Base-by-base conservation (phyloP, 441 rosid species). In the Brassica hybrid region DNA sequence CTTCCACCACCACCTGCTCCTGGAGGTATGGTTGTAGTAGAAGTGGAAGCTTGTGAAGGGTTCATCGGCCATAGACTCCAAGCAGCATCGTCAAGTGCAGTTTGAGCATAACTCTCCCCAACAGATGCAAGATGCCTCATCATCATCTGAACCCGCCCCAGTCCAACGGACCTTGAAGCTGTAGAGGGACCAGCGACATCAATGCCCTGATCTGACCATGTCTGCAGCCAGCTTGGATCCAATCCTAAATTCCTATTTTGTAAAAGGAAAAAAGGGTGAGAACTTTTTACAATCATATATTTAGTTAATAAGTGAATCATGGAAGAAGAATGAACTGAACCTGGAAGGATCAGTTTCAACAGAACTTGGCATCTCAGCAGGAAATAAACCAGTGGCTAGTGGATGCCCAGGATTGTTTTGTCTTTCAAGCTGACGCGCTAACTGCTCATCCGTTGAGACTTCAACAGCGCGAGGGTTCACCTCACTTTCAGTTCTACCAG, bases 81-180 rank as follows among this genome's bases (percentile, higher is more conserved):
- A 45, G 97, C 82, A 74, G 91, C 74, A 83, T 96, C 98, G 23
- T 96, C 99, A 52, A 92, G 85, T 74, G 99, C 90, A 79, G 89
- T 88, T 74, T 94, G 97, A 21, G 94, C 91, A 81, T 95, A 95
- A 69, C 94, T 91, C 82, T 93, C 99, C 58, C 98, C 97, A 45
- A 96, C 93, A 73, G 97, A 90, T 76, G 99, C 97, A 71, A 96
- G 94, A 83, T 94, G 98, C 84, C 98, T 92, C 99, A 96, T 92
- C 97, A 96, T 88, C 98, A 91, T 87, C 88, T 96, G 97, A 79
- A 96, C 97, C 78, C 97, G 83, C 50, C 93, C 91, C 71, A 94
- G 69, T 65, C 98, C 97, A 80, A 81, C 97, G 6, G 99, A 76
- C 87, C 97, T 84, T 71, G 76, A 82, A 17, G 87, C 85, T 11